These are phyloP conservation scores for Globisporangium splendens DNA, from an alignment of 352 stramenopile genomes.

Conservation along the genomic window DNA sequence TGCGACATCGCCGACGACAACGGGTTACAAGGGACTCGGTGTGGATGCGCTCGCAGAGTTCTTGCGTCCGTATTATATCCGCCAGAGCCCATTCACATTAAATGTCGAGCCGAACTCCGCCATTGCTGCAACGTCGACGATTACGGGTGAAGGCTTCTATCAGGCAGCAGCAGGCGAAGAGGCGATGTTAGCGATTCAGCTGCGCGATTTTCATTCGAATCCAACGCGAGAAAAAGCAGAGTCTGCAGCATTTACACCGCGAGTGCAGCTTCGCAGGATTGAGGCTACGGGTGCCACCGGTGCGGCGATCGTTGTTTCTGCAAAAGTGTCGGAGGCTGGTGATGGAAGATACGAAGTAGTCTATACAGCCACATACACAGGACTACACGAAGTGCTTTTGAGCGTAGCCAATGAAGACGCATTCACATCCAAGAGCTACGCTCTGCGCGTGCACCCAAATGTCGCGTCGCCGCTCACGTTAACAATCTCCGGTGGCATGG, in stretches of 20 bases:
- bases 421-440: constrained; percentile 27
- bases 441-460: constrained; percentile 25
- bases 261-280: not conserved
- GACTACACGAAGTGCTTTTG: constrained; percentile 32
- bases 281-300: constrained; percentile 4
- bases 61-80: constrained; percentile 35
- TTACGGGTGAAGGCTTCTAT: constrained; percentile 26
- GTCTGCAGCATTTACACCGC: constrained; percentile 6
- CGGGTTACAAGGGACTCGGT: constrained; percentile 14
- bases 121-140: constrained; percentile 26
- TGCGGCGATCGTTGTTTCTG: constrained; percentile 3
- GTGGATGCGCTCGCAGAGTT: constrained; percentile 24
- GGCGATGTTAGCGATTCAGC: constrained; percentile 31
- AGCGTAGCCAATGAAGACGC: constrained; percentile 24
- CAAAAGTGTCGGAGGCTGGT: not conserved
- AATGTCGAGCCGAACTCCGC: constrained; percentile 32
- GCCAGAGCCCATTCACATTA: constrained; percentile 40
- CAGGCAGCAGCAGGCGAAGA: constrained; percentile 29
- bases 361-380: constrained; percentile 31
- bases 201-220: constrained; percentile 35
- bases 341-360: constrained; percentile 14
- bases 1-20: constrained; percentile 20
- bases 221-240: constrained; percentile 10
- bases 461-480: constrained; percentile 30
- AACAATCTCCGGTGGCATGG: constrained; percentile 21